These are phyloP conservation scores for Ogataea trehaloabstinens DNA, from an alignment of 805 yeast species.

Conservation along the genomic window DNA sequence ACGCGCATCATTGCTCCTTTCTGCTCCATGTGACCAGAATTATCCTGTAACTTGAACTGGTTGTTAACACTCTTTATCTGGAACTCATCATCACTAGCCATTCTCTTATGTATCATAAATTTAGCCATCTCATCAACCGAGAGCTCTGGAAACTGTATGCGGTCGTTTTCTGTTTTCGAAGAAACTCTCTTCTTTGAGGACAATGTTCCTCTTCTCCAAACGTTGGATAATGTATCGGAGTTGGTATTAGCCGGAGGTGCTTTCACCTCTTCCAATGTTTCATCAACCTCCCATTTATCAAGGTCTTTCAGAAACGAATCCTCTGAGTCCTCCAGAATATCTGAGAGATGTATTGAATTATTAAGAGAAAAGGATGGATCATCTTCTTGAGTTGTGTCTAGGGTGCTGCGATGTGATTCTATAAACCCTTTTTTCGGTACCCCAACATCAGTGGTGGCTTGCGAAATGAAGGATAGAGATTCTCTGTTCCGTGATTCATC, in stretches of 20 bases:
- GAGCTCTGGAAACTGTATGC: conserved; percentile 17
- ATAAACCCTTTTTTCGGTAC: background rate
- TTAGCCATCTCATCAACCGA: conserved; percentile 28
- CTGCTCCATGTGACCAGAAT: conserved; percentile 19
- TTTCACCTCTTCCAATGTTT: conserved; percentile 7
- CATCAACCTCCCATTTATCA: conserved; percentile 32
- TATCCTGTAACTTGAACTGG: conserved; percentile 18
- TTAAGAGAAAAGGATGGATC: conserved; percentile 1
- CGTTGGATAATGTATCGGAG: conserved; percentile 20
- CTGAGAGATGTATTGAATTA: conserved; percentile 20
- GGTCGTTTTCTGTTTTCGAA: conserved; percentile 12
- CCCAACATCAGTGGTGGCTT: background rate
- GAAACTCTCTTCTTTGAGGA: conserved; percentile 15
- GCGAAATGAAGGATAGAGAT: background rate
- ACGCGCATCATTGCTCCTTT: conserved; percentile 21
- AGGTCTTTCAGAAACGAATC: conserved; percentile 43
- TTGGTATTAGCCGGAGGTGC: conserved; percentile 8
- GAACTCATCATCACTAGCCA: conserved; percentile 29
- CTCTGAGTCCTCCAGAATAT: conserved; percentile 38
- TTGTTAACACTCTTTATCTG: conserved; percentile 26
- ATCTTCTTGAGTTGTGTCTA: background rate
- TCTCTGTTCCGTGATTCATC: conserved; percentile 5
- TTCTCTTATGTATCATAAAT: conserved; percentile 29
- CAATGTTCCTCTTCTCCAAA: conserved; percentile 31
- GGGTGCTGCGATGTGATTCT: background rate